A percentile compares a stretch with the other conserved stretches of the same genome.
These are phyloP conservation scores for Fereydounia khargensis DNA, from an alignment of 1,284 basidiomycete genomes.

Conservation along the genomic window DNA sequence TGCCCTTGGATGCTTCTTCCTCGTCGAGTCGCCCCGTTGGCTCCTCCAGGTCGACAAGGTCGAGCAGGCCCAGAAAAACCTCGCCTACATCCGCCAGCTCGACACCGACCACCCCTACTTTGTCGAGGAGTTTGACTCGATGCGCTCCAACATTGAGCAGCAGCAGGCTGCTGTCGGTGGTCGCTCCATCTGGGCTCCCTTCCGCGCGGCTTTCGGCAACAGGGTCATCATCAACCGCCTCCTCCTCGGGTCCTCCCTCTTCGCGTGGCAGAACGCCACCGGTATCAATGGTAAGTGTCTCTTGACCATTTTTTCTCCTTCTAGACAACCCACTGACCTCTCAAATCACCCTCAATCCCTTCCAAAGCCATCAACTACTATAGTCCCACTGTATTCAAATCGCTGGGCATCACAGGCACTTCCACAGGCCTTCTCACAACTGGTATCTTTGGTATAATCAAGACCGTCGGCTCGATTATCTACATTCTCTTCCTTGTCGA, in stretches of 20 bases:
- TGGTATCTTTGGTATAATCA: constrained; percentile 76
- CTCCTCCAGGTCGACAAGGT: constrained; percentile 62
- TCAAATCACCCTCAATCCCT: too few relatives aligned
- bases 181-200: constrained; percentile 25
- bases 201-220: constrained; percentile 28
- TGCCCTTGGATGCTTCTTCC: constrained; percentile 58
- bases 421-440: constrained; percentile 66
- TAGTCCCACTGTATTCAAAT: constrained; percentile 65
- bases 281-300: constrained; percentile 56
- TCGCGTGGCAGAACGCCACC: constrained; percentile 17
- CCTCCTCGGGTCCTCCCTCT: constrained; percentile 7
- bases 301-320: too few relatives aligned
- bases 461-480: constrained; percentile 71
- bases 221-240: constrained; percentile 8
- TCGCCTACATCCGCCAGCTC: constrained; percentile 43
- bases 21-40: constrained; percentile 68
- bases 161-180: constrained; percentile 4
- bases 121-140: constrained; percentile 23
- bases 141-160: constrained; percentile 5
- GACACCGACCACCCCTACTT: constrained; percentile 44
- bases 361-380: constrained; percentile 36
- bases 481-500: constrained; percentile 65
- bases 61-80: constrained; percentile 43
- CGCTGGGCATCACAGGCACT: constrained; percentile 60
- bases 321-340: too few relatives aligned